Evolutionary conservation across 805 yeast species (phyloP), one percentile per base, ranked within the genome.

Genomic region (Nakazawaea ernobii): DNA sequence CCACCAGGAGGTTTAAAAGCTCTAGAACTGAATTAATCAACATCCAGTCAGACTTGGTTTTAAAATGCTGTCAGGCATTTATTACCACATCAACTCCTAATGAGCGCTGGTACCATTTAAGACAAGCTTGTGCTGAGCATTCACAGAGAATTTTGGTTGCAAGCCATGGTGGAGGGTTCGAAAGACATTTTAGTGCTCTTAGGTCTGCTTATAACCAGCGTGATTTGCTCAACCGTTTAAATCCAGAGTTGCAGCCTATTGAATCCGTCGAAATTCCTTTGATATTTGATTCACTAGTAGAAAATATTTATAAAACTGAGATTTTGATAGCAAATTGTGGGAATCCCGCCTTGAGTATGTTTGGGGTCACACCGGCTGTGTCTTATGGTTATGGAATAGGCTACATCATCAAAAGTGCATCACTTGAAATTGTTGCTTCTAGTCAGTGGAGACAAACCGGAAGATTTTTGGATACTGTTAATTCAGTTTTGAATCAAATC

Each of bases 21-120:
- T 73, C 90, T 5, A 73, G 95, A 55, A 82, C 90, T 0, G 88
- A 84, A 52, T 72, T 84, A 20, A 70, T 84, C 37, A 78, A 86
- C 24, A 70, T 84, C 36, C 92, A 84, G 56, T 78, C 74, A 53
- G 82, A 77, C 15, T 53, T 63, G 26, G 64, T 77, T 49, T 59
- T 73, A 43, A 65, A 71, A 52, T 66, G 77, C 50, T 84, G 84
- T 45, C 89, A 84, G 59, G 56, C 74, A 1, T 86, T 79, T 58
- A 80, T 85, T 39, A 79, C 89, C 20, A 79, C 75, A 45, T 65
- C 79, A 1, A 58, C 75, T 4, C 60, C 67, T 11, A 42, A 53
- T 44, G 66, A 68, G 43, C 74, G 82, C 57, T 75, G 83, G 82
- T 47, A 61, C 32, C 38, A 66, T 55, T 77, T 84, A 52, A 61